Percentiles rank a stretch among this genome's conserved stretches.
Evolutionary conservation across 441 rosid species (phyloP).

Genomic region (Arabidopsis hybrid): DNA sequence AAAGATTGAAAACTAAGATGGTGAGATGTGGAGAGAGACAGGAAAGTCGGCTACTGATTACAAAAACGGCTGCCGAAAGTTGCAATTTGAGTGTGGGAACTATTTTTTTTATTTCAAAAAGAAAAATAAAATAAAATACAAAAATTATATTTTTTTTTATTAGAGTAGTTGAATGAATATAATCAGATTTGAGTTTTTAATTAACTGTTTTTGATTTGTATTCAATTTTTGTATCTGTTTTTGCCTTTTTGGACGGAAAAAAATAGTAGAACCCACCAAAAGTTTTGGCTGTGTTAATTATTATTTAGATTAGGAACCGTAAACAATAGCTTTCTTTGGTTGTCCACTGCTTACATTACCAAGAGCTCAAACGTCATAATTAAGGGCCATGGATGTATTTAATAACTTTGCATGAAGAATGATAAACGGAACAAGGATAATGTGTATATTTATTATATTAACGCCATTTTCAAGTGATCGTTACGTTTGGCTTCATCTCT

Average conservation of each 20-base stretch:
- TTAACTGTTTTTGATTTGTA: not conserved
- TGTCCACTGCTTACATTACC: not conserved
- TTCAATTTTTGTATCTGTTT: not conserved
- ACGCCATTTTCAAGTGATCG: slow-evolving; percentile 14
- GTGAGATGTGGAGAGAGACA: slow-evolving; percentile 26
- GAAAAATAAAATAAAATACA: too few relatives aligned
- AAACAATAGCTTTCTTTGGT: slow-evolving; percentile 12
- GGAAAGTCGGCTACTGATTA: slow-evolving; percentile 39
- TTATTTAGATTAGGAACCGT: not conserved
- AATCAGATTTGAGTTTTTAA: too few relatives aligned
- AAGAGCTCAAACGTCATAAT: not conserved
- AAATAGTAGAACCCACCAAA: not conserved
- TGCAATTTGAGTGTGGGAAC: not conserved
- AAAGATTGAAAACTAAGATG: slow-evolving; percentile 29
- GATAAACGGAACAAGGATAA: slow-evolving; percentile 16
- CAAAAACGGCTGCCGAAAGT: slow-evolving; percentile 37
- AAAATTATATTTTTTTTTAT: too few relatives aligned
- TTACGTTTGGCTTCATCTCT: slow-evolving; percentile 35
- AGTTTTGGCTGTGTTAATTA: not conserved
- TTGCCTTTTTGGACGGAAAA: not conserved
- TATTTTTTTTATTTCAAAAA: too few relatives aligned
- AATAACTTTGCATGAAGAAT: slow-evolving; percentile 11
- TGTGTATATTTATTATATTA: not conserved
- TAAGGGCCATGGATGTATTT: slow-evolving; percentile 16
- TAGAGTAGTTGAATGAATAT: too few relatives aligned